Evolutionary conservation across 352 stramenopile species (phyloP).

Genomic region (Globisporangium mamillatum): DNA sequence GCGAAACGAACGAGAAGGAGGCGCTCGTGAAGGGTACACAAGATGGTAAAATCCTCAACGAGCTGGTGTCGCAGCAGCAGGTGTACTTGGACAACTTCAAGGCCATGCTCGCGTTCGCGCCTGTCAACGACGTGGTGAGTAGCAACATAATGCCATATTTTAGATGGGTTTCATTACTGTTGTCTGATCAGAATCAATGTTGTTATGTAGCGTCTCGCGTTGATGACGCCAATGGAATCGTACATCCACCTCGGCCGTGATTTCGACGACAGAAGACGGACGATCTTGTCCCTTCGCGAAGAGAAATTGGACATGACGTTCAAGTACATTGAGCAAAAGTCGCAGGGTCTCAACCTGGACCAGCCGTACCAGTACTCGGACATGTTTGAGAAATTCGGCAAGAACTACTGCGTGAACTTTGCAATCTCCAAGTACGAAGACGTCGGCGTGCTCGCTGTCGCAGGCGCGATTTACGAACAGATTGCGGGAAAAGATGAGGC

Average conservation of each 20-base stretch:
- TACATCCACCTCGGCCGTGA: constrained; percentile 65
- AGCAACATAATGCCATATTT: not conserved
- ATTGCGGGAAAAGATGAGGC: constrained; percentile 64
- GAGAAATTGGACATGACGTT: constrained; percentile 80
- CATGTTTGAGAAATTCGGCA: constrained; percentile 81
- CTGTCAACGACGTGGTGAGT: constrained; percentile 60
- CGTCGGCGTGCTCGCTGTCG: constrained; percentile 58
- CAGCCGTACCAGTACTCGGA: constrained; percentile 73
- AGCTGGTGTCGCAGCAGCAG: constrained; percentile 64
- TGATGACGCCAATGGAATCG: constrained; percentile 81
- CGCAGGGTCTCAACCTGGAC: constrained; percentile 45
- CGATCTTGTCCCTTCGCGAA: constrained; percentile 55
- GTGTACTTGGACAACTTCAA: constrained; percentile 77
- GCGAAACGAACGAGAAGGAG: constrained; percentile 33
- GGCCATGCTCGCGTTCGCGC: constrained; percentile 74
- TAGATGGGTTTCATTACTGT: not conserved
- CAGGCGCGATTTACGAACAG: constrained; percentile 68
- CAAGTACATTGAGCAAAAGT: constrained; percentile 78
- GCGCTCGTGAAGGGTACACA: constrained; percentile 39
- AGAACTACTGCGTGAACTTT: constrained; percentile 79
- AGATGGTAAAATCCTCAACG: constrained; percentile 48
- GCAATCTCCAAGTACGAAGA: constrained; percentile 71
- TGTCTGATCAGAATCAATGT: not conserved
- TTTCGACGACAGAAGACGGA: constrained; percentile 60
- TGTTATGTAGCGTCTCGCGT: constrained; percentile 42